These are phyloP conservation scores for Senna siamea DNA, from an alignment of 306 rosid species.

Conservation along the genomic window DNA sequence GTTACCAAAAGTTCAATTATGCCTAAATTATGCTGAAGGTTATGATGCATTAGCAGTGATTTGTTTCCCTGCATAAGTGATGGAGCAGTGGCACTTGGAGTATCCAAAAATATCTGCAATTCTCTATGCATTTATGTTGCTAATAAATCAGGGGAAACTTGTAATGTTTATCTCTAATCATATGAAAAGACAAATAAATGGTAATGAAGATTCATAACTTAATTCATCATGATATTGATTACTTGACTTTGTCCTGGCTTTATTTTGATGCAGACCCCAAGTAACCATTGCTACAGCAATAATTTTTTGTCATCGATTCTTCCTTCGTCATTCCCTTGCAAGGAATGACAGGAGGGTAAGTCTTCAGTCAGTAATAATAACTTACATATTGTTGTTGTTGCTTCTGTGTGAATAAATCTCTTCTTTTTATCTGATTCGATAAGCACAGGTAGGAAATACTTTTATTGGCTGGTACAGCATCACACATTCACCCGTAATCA, in stretches of 20 bases:
- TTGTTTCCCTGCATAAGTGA: constrained; percentile 13
- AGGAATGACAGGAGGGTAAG: constrained; percentile 98
- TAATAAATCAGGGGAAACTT: background rate
- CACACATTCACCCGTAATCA: background rate
- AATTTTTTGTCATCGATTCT: constrained; percentile 94
- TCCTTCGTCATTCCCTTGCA: constrained; percentile 92
- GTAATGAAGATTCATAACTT: background rate
- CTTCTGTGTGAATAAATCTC: background rate
- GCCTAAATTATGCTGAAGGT: background rate
- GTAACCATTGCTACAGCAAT: constrained; percentile 97
- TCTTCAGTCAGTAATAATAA: constrained; percentile 30
- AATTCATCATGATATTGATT: constrained; percentile 29
- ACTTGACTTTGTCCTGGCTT: background rate
- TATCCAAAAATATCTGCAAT: constrained; percentile 28
- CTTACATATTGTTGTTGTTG: constrained; percentile 2
- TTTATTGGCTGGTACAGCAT: background rate
- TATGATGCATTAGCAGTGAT: constrained; percentile 19
- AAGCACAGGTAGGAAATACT: background rate
- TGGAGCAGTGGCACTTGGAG: background rate
- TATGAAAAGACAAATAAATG: constrained; percentile 9
- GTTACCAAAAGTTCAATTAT: background rate
- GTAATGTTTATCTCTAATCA: constrained; percentile 10
- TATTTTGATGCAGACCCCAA: constrained; percentile 83
- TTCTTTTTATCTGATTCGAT: background rate
- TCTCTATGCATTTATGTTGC: constrained; percentile 20